These are phyloP conservation scores for Rhodotorula sp. DNA, from an alignment of 1,284 basidiomycete genomes.

Conservation along the genomic window DNA sequence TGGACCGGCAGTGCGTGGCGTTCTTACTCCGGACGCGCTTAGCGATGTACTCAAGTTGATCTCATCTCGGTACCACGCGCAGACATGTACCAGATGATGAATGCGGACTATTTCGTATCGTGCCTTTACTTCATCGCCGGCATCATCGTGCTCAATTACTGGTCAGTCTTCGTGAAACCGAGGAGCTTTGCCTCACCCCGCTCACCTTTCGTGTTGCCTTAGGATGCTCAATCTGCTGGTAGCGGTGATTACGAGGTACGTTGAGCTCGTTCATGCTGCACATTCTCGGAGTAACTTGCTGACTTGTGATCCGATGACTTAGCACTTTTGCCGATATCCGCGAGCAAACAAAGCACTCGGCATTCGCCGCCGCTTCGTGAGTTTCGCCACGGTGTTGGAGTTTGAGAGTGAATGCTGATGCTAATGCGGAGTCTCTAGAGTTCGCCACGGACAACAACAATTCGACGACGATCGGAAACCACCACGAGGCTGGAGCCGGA, in stretches of 20 bases:
- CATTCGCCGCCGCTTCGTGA: conserved; percentile 63
- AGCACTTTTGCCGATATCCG: conserved; percentile 83
- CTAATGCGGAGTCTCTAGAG: not conserved
- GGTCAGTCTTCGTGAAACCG: conserved; percentile 51
- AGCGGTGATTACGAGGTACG: conserved; percentile 81
- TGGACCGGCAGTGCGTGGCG: conserved; percentile 49
- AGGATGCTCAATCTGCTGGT: conserved; percentile 53
- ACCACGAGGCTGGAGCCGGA: conserved; percentile 51
- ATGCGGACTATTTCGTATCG: conserved; percentile 84
- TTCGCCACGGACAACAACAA: not conserved
- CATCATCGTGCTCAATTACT: conserved; percentile 82
- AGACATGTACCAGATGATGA: conserved; percentile 88
- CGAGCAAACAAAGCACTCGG: conserved; percentile 82
- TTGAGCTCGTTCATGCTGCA: not conserved
- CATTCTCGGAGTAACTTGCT: not conserved
- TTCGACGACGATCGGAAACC: conserved; percentile 43
- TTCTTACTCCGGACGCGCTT: not conserved
- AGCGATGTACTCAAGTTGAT: not conserved
- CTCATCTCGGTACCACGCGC: not conserved
- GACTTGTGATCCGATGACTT: not conserved
- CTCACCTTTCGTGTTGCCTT: not conserved
- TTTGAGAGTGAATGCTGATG: not conserved
- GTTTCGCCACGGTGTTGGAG: not conserved
- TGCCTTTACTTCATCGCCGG: conserved; percentile 84
- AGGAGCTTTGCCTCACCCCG: not conserved